phyloP scores from a whole-genome alignment of 176 grass and related monocot species.

The Oryza punctata region DNA sequence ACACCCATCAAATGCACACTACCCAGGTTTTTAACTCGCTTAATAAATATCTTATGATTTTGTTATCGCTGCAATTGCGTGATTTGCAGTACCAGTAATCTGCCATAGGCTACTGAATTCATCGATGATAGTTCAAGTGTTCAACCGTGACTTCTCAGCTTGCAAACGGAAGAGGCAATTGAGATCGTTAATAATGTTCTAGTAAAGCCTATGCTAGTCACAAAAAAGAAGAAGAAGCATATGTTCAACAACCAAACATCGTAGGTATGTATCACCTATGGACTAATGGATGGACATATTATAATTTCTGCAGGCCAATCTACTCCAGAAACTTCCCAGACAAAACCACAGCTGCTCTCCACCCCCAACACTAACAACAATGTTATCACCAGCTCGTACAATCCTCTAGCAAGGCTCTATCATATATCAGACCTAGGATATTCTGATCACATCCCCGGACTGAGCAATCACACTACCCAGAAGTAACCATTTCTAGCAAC shows the following conservation, averaged over 20 bases:
- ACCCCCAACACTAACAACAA: slow-evolving; percentile 34
- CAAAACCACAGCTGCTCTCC: neutral
- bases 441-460: slow-evolving; percentile 38
- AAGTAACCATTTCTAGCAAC: neutral
- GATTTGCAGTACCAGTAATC: neutral
- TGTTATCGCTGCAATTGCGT: neutral
- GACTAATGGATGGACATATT: neutral
- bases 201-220: neutral
- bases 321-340: slow-evolving; percentile 21
- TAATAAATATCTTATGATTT: neutral
- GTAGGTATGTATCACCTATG: neutral
- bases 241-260: neutral
- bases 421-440: slow-evolving; percentile 24
- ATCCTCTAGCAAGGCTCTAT: neutral
- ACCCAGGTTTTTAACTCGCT: neutral
- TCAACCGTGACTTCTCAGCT: neutral
- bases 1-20: neutral
- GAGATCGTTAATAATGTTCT: slow-evolving; percentile 1
- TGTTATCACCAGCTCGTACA: neutral
- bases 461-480: neutral
- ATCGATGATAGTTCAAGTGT: neutral
- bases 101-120: neutral
- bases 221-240: too few relatives aligned
- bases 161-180: neutral
- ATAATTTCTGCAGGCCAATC: neutral